Base-by-base conservation (phyloP, 2,329 filamentous ascomycete genomes). In the Chrysosporium queenslandicum region DNA sequence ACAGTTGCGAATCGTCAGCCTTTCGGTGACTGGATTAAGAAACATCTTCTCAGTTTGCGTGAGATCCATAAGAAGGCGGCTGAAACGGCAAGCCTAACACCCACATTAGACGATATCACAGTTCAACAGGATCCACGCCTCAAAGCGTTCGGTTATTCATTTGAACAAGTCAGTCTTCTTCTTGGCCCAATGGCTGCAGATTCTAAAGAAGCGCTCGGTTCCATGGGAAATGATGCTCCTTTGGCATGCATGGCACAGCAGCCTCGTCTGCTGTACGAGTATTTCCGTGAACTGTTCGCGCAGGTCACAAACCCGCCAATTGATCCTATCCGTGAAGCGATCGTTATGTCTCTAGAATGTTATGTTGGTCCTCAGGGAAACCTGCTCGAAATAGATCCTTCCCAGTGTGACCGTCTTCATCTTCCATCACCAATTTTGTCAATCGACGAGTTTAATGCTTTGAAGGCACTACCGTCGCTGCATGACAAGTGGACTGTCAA, bases 281-380 rank as follows among this genome's bases (percentile, higher is more conserved):
- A 97, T 74, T 97, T 97, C 83, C 83, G 91, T 57, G 87, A 97
- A 74, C 83, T 97, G 40, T 97, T 97, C 68, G 91, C 91, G 8
- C 91, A 97, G 73, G 91, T 97, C 68, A 97, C 91, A 56, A 97
- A 97, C 71, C 91, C 91, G 60, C 91, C 91, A 12, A 97, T 97
- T 64, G 91, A 97, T 65, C 91, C 91, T 29, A 97, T 97, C 62
- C 81, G 91, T 70, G 91, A 97, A 77, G 91, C 90, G 25, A 92
- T 96, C 63, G 91, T 97, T 70, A 97, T 97, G 91, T 96, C 91
- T 52, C 74, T 97, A 37, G 90, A 95, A 67, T 94, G 91, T 63
- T 97, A 96, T 66, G 87, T 97, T 60, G 91, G 91, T 46, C 91
- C 91, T 42, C 91, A 97, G 71, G 91, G 91, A 54, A 97, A 97